Evolutionary conservation across 768 basidiomycete species (phyloP), one percentile per base, ranked within the genome.

Genomic region (Serpula lacrymans): DNA sequence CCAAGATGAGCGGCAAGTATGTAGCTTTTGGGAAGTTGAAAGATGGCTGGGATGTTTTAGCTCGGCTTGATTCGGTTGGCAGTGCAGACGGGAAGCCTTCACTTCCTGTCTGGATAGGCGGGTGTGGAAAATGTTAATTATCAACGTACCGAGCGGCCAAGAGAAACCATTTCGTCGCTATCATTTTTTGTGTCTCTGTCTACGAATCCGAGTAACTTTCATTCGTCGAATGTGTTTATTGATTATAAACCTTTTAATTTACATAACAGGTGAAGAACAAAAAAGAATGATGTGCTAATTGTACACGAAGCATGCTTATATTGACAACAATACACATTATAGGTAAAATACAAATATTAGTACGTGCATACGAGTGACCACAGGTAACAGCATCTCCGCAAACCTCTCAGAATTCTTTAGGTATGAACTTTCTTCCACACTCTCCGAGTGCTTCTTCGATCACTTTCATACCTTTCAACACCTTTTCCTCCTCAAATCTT

Each of bases 401-500:
- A n/a, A n/a, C n/a, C n/a, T 23, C 21, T 23, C 42, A 60, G 18
- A 60, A 60, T 26, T 21, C 43, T 14, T 18, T 50, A 1, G 58
- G 58, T 20, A 34, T 37, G 18, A 60, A 60, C 32, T 49, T 52
- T 20, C 45, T 45, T 2, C 45, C 60, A 24, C 42, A 43, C 22
- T 34, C 50, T 24, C 39, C 49, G n/a, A 61, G 48, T 13, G 58
- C 58, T 2, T 42, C 45, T 31, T 78, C 65, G 34, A 84, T 63
- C 5, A 85, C 67, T 50, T 76, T 75, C 78, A 85, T 84, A 2
- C 77, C 82, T 51, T 79, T 76, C 6, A 87, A 47, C 2, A 84
- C 83, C 52, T 80, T 80, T 60, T 88, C 86, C 59, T 88, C 86
- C 54, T 84, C 79, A 28, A 84, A 68, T 29, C 78, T 64, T 32